These are phyloP conservation scores for Aspergillus ochraceoroseus DNA, from an alignment of 2,329 filamentous ascomycete species.

Conservation along the genomic window DNA sequence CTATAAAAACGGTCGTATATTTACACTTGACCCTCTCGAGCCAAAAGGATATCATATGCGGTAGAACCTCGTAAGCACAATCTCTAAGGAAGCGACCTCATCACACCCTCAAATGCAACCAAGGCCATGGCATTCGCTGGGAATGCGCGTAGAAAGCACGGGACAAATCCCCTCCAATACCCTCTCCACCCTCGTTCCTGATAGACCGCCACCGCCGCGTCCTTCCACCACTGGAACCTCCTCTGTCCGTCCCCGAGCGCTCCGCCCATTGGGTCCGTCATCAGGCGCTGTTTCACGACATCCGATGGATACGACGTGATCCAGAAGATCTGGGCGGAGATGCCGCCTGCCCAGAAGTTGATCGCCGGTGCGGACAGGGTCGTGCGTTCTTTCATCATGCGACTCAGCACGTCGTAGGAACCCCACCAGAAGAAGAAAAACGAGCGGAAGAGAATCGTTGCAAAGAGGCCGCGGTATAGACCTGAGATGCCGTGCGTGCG, in stretches of 20 bases:
- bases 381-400: slow-evolving; percentile 62
- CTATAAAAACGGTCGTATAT: slow-evolving; percentile 3
- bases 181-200: slow-evolving; percentile 69
- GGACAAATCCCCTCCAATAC: slow-evolving; percentile 89
- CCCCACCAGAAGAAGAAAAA: slow-evolving; percentile 99
- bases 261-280: slow-evolving; percentile 86
- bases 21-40: neutral
- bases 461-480: slow-evolving; percentile 76
- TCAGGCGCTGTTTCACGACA: slow-evolving; percentile 91
- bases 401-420: slow-evolving; percentile 81
- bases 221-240: slow-evolving; percentile 69
- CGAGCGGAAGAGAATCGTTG: slow-evolving; percentile 80
- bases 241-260: slow-evolving; percentile 61
- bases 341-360: slow-evolving; percentile 95
- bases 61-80: no score
- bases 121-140: slow-evolving; percentile 93
- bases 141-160: slow-evolving; percentile 89
- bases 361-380: slow-evolving; percentile 68
- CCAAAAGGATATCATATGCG: neutral
- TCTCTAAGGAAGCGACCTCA: slow-evolving; percentile 54
- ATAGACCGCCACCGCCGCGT: slow-evolving; percentile 73
- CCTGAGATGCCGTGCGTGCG: slow-evolving; percentile 67
- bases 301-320: slow-evolving; percentile 85
- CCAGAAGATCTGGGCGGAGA: slow-evolving; percentile 95
- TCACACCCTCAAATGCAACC: slow-evolving; percentile 87